phyloP scores from a whole-genome alignment of 768 basidiomycete species.

The Suillus spraguei region DNA sequence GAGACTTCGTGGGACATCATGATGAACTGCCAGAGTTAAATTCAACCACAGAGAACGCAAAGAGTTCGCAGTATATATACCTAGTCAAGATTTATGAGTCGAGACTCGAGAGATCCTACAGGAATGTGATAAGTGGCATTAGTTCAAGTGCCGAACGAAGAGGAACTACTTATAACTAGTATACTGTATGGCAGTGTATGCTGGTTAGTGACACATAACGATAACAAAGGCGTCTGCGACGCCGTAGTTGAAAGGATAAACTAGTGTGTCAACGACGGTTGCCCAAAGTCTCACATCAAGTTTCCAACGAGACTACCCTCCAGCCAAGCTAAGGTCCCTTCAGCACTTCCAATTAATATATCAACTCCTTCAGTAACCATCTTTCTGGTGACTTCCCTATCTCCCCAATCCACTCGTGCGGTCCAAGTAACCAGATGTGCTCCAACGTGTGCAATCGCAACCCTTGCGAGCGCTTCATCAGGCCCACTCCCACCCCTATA shows the following conservation, averaged over 20 bases:
- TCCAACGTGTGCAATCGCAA: constrained; percentile 51
- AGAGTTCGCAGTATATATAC: background rate
- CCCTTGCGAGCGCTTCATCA: constrained; percentile 34
- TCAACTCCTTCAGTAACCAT: constrained; percentile 54
- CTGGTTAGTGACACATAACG: background rate
- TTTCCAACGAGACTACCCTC: constrained; percentile 31
- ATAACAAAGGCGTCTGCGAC: background rate
- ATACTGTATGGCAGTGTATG: background rate
- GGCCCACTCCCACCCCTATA: constrained; percentile 38
- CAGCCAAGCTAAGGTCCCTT: constrained; percentile 29
- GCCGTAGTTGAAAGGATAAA: background rate
- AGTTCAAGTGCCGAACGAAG: background rate
- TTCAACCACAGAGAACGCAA: background rate
- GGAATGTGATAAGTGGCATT: background rate
- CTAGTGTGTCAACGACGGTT: background rate
- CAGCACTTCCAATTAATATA: constrained; percentile 39
- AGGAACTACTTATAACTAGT: background rate
- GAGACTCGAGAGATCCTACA: background rate
- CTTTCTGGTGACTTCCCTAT: constrained; percentile 46
- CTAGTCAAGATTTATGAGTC: background rate
- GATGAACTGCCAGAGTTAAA: background rate
- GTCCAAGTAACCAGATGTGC: constrained; percentile 56
- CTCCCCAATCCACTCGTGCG: constrained; percentile 53
- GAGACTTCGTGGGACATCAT: background rate
- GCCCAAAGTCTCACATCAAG: constrained; percentile 12